Conservation (phyloP, 129 eudicot genomes). For the Solidago caesia region DNA sequence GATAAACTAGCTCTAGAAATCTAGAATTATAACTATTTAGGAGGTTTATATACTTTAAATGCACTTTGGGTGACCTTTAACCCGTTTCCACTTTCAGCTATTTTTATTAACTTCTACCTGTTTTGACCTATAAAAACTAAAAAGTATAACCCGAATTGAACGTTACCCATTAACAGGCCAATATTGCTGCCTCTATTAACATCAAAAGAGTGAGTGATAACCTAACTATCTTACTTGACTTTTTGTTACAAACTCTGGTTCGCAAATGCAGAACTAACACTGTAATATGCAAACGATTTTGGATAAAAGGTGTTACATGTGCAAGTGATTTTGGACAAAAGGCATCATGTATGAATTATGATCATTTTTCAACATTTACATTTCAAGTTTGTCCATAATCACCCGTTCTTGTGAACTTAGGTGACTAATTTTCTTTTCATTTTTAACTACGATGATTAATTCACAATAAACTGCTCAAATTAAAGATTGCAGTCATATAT, state of each 20-base stretch:
- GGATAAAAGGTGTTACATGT: too few species aligned
- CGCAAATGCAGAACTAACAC: too few species aligned
- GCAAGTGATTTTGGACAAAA: too few species aligned
- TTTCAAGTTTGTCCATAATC: not conserved
- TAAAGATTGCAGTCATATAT: constrained; percentile 12
- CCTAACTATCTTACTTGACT: too few species aligned
- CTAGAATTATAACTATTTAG: not conserved
- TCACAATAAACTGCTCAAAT: too few species aligned
- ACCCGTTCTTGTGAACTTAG: too few species aligned
- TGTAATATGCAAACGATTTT: too few species aligned
- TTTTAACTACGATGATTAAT: too few species aligned
- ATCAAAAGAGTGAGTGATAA: too few species aligned
- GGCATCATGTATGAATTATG: not conserved
- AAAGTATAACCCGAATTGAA: not conserved
- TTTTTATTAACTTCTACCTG: not conserved
- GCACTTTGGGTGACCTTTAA: not conserved
- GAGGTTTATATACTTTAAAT: not conserved
- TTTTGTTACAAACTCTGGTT: too few species aligned
- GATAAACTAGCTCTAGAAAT: not conserved
- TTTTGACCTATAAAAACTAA: not conserved
- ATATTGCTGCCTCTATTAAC: too few species aligned
- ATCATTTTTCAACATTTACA: not conserved
- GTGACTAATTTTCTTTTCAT: too few species aligned
- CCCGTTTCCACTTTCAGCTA: not conserved
- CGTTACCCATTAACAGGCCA: not conserved